Evolutionary conservation across 2,329 filamentous ascomycete species (phyloP).

Genomic region (Verticillium dahliae): DNA sequence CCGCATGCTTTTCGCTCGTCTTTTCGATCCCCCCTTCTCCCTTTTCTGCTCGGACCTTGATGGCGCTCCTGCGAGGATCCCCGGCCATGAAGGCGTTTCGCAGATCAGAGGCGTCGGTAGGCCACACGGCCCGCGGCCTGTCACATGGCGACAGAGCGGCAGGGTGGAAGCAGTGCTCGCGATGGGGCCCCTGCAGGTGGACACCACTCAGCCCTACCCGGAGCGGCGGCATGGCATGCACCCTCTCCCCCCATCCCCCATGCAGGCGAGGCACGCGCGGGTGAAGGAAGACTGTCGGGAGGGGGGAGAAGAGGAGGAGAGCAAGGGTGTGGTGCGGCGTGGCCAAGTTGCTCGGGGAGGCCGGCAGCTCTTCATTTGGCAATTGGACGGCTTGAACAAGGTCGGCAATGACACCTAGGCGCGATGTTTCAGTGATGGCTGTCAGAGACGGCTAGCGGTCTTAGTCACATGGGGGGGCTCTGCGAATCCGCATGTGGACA

Average conservation of each 20-base stretch:
- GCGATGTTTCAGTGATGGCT: too few species aligned
- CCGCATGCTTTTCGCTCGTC: background rate
- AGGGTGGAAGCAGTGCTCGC: background rate
- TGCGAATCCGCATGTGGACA: too few species aligned
- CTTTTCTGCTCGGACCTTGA: too few species aligned
- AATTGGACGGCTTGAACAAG: too few species aligned
- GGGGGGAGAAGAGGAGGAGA: background rate
- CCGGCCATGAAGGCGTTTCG: background rate
- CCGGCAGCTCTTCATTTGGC: background rate
- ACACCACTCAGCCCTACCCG: background rate
- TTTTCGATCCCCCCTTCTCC: too few species aligned
- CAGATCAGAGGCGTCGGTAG: background rate
- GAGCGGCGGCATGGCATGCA: background rate
- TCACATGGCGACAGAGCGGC: background rate
- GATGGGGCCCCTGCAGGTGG: background rate
- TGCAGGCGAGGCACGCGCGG: background rate
- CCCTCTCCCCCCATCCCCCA: background rate
- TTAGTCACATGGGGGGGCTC: too few species aligned
- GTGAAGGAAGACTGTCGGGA: background rate
- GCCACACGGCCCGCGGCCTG: background rate
- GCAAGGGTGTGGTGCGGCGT: background rate
- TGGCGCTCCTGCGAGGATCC: too few species aligned
- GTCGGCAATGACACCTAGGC: background rate
- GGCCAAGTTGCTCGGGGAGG: background rate
- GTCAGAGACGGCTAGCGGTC: too few species aligned